Conservation (phyloP, 306 rosid species). For the Herpetospermum pedunculosum region DNA sequence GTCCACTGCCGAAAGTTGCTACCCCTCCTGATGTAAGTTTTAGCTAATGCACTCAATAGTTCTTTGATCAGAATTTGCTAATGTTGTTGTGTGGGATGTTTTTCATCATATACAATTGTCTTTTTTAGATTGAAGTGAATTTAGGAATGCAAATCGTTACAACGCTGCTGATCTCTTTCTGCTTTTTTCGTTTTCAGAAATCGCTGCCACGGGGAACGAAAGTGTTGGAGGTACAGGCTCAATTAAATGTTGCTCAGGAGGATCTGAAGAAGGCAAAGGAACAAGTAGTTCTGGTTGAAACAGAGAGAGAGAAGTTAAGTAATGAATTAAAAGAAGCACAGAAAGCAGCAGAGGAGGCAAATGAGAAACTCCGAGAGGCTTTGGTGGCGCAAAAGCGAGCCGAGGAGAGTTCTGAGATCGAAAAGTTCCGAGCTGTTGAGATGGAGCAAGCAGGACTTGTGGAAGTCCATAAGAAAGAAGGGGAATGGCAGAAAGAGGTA, state of each 20-base stretch:
- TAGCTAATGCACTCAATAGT: background rate
- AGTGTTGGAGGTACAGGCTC: constrained; percentile 63
- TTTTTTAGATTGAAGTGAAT: background rate
- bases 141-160: background rate
- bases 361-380: constrained; percentile 78
- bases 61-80: background rate
- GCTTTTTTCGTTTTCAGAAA: constrained; percentile 39
- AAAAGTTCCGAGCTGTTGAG: constrained; percentile 87
- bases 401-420: constrained; percentile 84
- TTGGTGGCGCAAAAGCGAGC: constrained; percentile 80
- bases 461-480: constrained; percentile 72
- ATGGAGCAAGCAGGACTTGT: constrained; percentile 94
- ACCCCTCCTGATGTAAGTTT: constrained; percentile 75
- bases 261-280: constrained; percentile 88
- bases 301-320: constrained; percentile 55
- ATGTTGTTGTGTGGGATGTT: background rate
- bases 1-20: constrained; percentile 52
- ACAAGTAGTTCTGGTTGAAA: constrained; percentile 52
- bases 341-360: constrained; percentile 62
- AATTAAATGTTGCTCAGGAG: constrained; percentile 56
- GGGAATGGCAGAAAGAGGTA: constrained; percentile 74
- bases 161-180: background rate
- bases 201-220: constrained; percentile 39
- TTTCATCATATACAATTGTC: background rate
- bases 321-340: constrained; percentile 78